Evolutionary conservation across 805 yeast genomes (phyloP).

Genomic region (Torulaspora microellipsoides): DNA sequence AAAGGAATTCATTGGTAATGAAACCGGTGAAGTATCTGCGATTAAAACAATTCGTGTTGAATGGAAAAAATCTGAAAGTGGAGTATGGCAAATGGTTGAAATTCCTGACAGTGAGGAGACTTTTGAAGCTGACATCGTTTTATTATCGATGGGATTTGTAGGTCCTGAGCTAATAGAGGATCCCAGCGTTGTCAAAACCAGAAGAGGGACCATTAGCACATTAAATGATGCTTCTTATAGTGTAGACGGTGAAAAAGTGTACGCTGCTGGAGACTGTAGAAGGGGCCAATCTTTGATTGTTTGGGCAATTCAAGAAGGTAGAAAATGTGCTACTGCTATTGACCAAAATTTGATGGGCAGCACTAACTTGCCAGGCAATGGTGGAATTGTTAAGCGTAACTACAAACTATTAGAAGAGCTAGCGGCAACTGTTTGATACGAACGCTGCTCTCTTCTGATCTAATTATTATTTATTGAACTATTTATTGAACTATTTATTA

Average conservation of each 20-base stretch:
- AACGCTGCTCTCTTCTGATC: background rate
- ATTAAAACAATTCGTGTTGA: constrained; percentile 96
- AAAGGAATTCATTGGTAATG: constrained; percentile 93
- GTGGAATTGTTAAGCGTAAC: constrained; percentile 84
- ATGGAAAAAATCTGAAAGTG: constrained; percentile 92
- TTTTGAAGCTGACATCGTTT: constrained; percentile 91
- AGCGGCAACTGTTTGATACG: constrained; percentile 40
- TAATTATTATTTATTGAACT: constrained; percentile 1
- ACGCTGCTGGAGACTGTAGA: constrained; percentile 98
- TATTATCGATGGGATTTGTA: constrained; percentile 94
- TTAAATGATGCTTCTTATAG: constrained; percentile 55
- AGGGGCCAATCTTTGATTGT: constrained; percentile 97
- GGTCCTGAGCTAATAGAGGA: constrained; percentile 84
- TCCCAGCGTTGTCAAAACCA: constrained; percentile 50
- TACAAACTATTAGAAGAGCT: constrained; percentile 71
- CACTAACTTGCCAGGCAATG: constrained; percentile 87
- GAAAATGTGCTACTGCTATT: constrained; percentile 96
- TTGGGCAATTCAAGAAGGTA: constrained; percentile 99
- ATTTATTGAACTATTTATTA: constrained; percentile 9
- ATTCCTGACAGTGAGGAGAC: constrained; percentile 91
- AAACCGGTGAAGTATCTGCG: constrained; percentile 89
- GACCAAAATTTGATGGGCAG: constrained; percentile 74
- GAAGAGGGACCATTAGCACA: constrained; percentile 77
- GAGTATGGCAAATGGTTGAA: constrained; percentile 99
- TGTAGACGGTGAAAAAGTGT: constrained; percentile 63